phyloP scores from a whole-genome alignment of 1,284 basidiomycete genomes.

The Malassezia furfur region DNA sequence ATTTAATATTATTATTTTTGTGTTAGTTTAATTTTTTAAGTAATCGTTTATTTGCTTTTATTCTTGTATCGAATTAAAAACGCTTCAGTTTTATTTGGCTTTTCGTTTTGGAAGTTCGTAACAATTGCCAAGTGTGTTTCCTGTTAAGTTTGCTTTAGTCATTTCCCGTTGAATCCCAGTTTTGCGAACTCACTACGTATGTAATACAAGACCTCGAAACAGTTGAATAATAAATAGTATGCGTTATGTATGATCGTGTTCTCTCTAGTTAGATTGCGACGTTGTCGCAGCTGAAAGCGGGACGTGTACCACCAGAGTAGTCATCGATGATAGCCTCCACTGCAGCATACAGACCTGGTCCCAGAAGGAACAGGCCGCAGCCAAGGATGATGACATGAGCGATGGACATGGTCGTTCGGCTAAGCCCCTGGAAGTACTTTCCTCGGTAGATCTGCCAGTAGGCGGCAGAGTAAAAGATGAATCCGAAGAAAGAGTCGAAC shows the following conservation, averaged over 20 bases:
- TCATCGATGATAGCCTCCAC: slow-evolving; percentile 52
- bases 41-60: too few species aligned
- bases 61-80: too few species aligned
- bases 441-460: slow-evolving; percentile 50
- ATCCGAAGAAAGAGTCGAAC: slow-evolving; percentile 48
- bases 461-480: slow-evolving; percentile 52
- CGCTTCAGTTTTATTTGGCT: too few species aligned
- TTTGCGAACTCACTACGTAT: too few species aligned
- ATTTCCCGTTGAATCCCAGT: too few species aligned
- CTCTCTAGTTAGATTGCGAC: neutral
- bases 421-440: slow-evolving; percentile 30
- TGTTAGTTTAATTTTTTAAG: too few species aligned
- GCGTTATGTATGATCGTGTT: neutral
- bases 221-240: neutral
- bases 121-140: too few species aligned
- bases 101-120: too few species aligned
- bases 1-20: too few species aligned
- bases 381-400: slow-evolving; percentile 50
- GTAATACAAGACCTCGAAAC: too few species aligned
- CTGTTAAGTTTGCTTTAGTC: too few species aligned
- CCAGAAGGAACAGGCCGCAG: slow-evolving; percentile 51
- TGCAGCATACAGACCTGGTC: slow-evolving; percentile 50
- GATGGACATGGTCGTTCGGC: slow-evolving; percentile 4
- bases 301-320: slow-evolving; percentile 28
- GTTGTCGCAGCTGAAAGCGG: neutral